Percentiles rank a stretch among this genome's conserved stretches.
phyloP scores from a whole-genome alignment of 805 yeast species.

The Candida easanensis region DNA sequence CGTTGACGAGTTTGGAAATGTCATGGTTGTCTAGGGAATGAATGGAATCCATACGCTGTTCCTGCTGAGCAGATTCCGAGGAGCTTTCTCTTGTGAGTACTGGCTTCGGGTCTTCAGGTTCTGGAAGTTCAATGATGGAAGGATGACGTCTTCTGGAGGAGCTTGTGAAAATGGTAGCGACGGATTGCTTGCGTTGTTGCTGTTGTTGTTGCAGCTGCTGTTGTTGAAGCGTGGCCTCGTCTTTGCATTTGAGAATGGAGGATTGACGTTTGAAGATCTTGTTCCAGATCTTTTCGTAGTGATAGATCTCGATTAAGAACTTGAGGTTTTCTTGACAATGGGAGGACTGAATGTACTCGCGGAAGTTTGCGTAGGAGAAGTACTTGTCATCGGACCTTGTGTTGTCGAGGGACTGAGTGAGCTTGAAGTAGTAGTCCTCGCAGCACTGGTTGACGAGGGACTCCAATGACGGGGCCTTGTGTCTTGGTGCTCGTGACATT shows the following conservation, averaged over 20 bases:
- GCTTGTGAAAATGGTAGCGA: slow-evolving; percentile 21
- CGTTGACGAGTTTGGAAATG: slow-evolving; percentile 13
- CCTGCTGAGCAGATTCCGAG: not conserved
- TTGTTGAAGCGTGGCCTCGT: slow-evolving; percentile 17
- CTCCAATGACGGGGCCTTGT: slow-evolving; percentile 25
- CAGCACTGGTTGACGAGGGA: slow-evolving; percentile 29
- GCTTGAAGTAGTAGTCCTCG: slow-evolving; percentile 21
- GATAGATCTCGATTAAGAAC: slow-evolving; percentile 43
- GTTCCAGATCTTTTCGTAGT: slow-evolving; percentile 44
- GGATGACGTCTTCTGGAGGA: slow-evolving; percentile 19
- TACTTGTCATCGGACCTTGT: not conserved
- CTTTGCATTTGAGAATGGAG: slow-evolving; percentile 31
- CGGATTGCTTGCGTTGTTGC: slow-evolving; percentile 20
- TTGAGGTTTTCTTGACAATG: slow-evolving; percentile 46
- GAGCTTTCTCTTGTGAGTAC: too few species aligned
- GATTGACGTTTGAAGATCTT: slow-evolving; percentile 30
- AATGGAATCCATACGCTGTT: slow-evolving; percentile 9
- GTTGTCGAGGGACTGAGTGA: slow-evolving; percentile 4
- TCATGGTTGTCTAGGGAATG: slow-evolving; percentile 15
- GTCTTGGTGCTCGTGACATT: not conserved
- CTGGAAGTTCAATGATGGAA: slow-evolving; percentile 22
- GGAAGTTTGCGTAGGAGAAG: slow-evolving; percentile 28
- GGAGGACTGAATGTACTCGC: slow-evolving; percentile 32
- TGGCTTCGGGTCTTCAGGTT: slow-evolving; percentile 2
- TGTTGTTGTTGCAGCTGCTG: slow-evolving; percentile 14